These are phyloP conservation scores for Silene latifolia DNA, from an alignment of 148 eudicot species.

Conservation along the genomic window DNA sequence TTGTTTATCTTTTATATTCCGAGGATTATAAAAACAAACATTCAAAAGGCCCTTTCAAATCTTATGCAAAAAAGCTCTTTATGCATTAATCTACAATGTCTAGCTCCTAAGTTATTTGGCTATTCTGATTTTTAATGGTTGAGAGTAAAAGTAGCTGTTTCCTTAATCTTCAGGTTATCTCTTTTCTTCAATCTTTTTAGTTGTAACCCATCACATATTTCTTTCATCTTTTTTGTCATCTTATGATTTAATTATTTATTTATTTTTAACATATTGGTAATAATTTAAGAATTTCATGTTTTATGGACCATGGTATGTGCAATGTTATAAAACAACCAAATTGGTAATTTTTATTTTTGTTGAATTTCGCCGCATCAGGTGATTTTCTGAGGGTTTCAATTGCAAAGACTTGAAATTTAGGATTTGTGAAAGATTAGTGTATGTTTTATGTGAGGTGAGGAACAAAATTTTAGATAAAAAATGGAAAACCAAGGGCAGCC, in stretches of 20 bases:
- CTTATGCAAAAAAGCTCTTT: slow-evolving; percentile 6
- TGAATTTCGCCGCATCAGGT: slow-evolving; percentile 1
- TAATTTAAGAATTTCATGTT: background rate
- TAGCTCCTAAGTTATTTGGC: slow-evolving; percentile 14
- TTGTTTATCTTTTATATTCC: too few relatives aligned
- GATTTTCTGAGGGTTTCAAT: background rate
- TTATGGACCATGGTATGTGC: background rate
- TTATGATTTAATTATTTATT: background rate
- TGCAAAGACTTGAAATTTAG: background rate
- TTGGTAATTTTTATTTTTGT: background rate
- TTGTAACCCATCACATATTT: slow-evolving; percentile 12
- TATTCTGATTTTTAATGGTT: slow-evolving; percentile 12
- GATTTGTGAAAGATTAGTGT: slow-evolving; percentile 18
- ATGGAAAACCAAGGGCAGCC: slow-evolving; percentile 17
- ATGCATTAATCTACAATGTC: background rate
- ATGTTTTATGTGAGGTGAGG: background rate
- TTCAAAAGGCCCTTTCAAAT: background rate
- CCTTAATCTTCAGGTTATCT: slow-evolving; percentile 28
- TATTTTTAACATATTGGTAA: background rate
- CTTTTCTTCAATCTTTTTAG: slow-evolving; percentile 17
- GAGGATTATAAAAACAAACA: too few relatives aligned
- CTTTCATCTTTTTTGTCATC: background rate
- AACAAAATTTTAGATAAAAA: background rate
- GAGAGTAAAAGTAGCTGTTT: slow-evolving; percentile 29
- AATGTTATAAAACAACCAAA: background rate